phyloP scores from a whole-genome alignment of 768 basidiomycete genomes.

The Boletellus ananiceps region DNA sequence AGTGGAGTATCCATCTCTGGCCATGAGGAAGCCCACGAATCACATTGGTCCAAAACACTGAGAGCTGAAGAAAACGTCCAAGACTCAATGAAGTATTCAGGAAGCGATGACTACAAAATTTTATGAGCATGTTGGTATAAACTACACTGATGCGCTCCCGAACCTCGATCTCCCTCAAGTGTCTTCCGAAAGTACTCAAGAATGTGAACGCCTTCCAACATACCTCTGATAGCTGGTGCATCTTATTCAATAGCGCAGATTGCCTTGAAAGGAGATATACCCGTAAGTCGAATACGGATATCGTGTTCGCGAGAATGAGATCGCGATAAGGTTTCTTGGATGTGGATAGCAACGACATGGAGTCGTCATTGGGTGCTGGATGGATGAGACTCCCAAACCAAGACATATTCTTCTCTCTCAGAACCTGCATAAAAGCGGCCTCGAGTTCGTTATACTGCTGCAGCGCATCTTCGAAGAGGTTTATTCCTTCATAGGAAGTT shows the following conservation, averaged over 20 bases:
- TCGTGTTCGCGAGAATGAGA: slow-evolving; percentile 82
- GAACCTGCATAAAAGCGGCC: slow-evolving; percentile 66
- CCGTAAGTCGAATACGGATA: slow-evolving; percentile 92
- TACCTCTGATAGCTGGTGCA: slow-evolving; percentile 66
- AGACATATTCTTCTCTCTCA: slow-evolving; percentile 77
- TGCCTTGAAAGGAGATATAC: slow-evolving; percentile 87
- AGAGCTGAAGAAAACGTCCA: slow-evolving; percentile 93
- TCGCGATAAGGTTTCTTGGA: slow-evolving; percentile 84
- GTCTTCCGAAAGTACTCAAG: slow-evolving; percentile 69
- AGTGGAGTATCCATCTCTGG: slow-evolving; percentile 42
- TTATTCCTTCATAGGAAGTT: slow-evolving; percentile 85
- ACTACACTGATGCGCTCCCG: slow-evolving; percentile 9
- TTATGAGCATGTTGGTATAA: slow-evolving; percentile 16
- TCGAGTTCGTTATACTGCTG: slow-evolving; percentile 91
- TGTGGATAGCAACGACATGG: slow-evolving; percentile 70
- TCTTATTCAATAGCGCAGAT: slow-evolving; percentile 66
- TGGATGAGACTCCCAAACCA: slow-evolving; percentile 90
- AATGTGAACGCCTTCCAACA: slow-evolving; percentile 69
- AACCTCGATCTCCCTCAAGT: slow-evolving; percentile 75
- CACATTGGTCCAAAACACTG: slow-evolving; percentile 76
- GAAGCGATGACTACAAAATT: slow-evolving; percentile 42
- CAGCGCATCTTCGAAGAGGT: slow-evolving; percentile 84
- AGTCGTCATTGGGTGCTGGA: slow-evolving; percentile 67
- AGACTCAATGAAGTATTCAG: slow-evolving; percentile 77
- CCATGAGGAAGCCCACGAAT: slow-evolving; percentile 56